Percentiles rank a stretch among this genome's conserved stretches.
phyloP scores from a whole-genome alignment of 176 grass and related monocot species.

The Bromus sterilis region DNA sequence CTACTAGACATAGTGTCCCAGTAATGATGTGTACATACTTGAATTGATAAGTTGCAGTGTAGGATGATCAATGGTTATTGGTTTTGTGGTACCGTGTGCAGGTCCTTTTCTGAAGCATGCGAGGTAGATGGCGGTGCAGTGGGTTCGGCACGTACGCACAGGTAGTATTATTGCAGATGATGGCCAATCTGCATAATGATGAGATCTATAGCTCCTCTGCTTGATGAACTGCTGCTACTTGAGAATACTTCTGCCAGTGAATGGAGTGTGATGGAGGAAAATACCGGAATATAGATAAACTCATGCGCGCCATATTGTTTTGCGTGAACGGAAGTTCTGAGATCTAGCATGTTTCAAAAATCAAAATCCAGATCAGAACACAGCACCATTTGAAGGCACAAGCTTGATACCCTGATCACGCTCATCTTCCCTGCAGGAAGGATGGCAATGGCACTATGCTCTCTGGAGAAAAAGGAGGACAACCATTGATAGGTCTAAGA shows the following conservation, averaged over 20 bases:
- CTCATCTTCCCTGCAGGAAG: background rate
- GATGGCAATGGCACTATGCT: background rate
- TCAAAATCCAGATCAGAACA: background rate
- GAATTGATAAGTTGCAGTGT: background rate
- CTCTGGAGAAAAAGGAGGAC: background rate
- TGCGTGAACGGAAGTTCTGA: background rate
- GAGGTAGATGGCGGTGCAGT: too few species aligned
- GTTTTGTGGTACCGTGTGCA: background rate
- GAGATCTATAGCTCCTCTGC: background rate
- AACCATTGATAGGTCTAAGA: constrained; percentile 2
- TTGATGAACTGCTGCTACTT: background rate
- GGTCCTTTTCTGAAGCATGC: background rate
- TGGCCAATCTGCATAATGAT: background rate
- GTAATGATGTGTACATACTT: background rate
- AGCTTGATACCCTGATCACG: background rate
- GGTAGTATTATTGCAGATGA: background rate
- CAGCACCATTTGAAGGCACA: background rate
- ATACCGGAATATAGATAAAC: background rate
- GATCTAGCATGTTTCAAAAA: background rate
- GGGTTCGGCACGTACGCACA: background rate
- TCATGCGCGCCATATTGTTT: background rate
- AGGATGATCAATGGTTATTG: background rate
- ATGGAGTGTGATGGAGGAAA: background rate
- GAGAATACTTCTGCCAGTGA: background rate
- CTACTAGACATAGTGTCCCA: background rate